These are phyloP conservation scores for Penicillium maclennaniae DNA, from an alignment of 495 filamentous ascomycete species.

Conservation along the genomic window DNA sequence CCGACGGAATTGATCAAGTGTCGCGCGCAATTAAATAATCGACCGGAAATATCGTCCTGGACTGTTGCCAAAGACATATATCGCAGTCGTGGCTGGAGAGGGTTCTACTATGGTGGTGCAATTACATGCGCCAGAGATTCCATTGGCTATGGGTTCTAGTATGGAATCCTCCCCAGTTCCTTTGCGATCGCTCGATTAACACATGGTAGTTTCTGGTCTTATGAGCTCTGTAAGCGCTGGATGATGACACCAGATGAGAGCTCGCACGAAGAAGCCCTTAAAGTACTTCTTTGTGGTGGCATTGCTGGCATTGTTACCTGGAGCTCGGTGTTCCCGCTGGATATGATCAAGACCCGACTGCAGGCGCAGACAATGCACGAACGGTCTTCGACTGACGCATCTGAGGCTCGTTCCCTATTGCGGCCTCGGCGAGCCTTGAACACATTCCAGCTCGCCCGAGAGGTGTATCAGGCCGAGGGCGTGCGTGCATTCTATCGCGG, in stretches of 20 bases:
- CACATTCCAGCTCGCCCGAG: constrained; percentile 57
- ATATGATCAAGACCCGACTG: constrained; percentile 83
- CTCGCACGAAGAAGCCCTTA: constrained; percentile 48
- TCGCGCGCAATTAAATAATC: constrained; percentile 60
- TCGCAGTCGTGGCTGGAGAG: constrained; percentile 57
- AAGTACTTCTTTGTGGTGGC: constrained; percentile 75
- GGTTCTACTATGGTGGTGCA: constrained; percentile 71
- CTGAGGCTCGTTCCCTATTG: constrained; percentile 26
- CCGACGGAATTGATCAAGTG: constrained; percentile 89
- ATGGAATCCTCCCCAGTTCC: constrained; percentile 23
- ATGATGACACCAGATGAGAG: constrained; percentile 41
- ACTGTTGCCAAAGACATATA: constrained; percentile 58
- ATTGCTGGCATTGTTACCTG: constrained; percentile 81
- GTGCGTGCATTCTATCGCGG: constrained; percentile 70
- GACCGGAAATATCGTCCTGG: constrained; percentile 49
- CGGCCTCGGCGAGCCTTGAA: constrained; percentile 35
- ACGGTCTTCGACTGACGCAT: constrained; percentile 20
- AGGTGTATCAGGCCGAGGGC: constrained; percentile 63
- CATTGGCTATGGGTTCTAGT: constrained; percentile 90
- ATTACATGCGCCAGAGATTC: constrained; percentile 79
- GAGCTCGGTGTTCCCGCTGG: constrained; percentile 81
- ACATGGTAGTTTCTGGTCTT: constrained; percentile 68
- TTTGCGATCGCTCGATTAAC: constrained; percentile 9
- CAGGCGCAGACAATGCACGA: constrained; percentile 58
- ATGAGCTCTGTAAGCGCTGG: constrained; percentile 64